These are phyloP conservation scores for Nemania bipapillata DNA, from an alignment of 2,329 filamentous ascomycete genomes.

Conservation along the genomic window DNA sequence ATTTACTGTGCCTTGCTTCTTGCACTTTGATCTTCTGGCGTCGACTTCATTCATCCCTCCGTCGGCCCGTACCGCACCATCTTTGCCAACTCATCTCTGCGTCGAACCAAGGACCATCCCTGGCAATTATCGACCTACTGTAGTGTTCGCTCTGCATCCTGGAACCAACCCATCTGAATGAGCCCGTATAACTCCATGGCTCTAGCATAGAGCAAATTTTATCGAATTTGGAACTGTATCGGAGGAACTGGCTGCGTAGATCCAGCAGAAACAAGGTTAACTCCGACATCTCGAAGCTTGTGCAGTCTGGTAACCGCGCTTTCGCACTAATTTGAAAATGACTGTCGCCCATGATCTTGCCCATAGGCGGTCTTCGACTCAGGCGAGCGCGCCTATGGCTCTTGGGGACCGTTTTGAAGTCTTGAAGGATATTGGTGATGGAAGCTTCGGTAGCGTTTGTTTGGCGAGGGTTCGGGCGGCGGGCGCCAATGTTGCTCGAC, in stretches of 20 bases:
- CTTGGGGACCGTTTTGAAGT: constrained; percentile 97
- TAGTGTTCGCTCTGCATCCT: constrained; percentile 29
- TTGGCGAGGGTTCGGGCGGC: constrained; percentile 91
- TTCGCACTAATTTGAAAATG: constrained; percentile 65
- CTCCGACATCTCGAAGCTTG: constrained; percentile 13
- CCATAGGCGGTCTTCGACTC: constrained; percentile 71
- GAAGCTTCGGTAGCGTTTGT: constrained; percentile 95
- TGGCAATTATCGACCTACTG: constrained; percentile 19
- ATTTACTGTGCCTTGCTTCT: constrained; percentile 29
- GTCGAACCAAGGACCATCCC: constrained; percentile 29
- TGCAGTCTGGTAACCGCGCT: constrained; percentile 26
- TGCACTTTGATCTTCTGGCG: constrained; percentile 23
- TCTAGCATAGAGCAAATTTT: constrained; percentile 54
- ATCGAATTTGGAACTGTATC: constrained; percentile 42
- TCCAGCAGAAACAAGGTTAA: constrained; percentile 31
- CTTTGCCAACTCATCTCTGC: constrained; percentile 37
- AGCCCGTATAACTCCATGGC: constrained; percentile 51
- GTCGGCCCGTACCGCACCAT: constrained; percentile 35
- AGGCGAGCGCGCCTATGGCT: constrained; percentile 61
- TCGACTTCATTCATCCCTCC: constrained; percentile 17
- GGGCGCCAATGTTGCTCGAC: constrained; percentile 85
- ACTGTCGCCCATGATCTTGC: constrained; percentile 79
- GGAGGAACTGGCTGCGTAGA: constrained; percentile 45
- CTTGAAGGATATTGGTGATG: constrained; percentile 97
- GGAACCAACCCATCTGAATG: constrained; percentile 52